phyloP scores from a whole-genome alignment of 1,284 basidiomycete species.

The Schizophyllum commune region DNA sequence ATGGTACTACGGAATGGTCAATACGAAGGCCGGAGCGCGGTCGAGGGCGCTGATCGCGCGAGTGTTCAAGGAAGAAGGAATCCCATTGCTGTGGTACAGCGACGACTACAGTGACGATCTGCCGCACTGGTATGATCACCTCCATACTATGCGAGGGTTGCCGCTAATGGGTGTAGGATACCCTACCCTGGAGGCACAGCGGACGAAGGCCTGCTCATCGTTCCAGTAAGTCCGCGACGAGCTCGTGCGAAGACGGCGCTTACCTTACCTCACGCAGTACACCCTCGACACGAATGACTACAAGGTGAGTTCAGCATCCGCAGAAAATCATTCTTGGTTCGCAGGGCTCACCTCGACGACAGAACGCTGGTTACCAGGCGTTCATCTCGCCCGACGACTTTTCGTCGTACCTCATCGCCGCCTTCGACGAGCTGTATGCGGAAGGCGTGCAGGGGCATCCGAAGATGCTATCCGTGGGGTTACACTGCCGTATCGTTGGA shows the following conservation, averaged over 20 bases:
- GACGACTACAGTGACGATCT: constrained; percentile 9
- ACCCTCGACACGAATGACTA: not conserved
- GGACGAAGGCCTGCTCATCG: constrained; percentile 8
- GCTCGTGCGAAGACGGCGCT: not conserved
- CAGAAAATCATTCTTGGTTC: not conserved
- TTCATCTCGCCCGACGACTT: constrained; percentile 8
- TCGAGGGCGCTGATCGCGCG: constrained; percentile 6
- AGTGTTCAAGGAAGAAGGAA: constrained; percentile 5
- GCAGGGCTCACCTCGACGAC: not conserved
- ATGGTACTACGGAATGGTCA: constrained; percentile 8
- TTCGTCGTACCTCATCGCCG: constrained; percentile 7
- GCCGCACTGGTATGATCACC: not conserved
- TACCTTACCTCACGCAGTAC: not conserved
- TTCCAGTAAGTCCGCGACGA: not conserved
- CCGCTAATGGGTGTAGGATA: constrained; percentile 2
- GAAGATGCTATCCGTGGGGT: constrained; percentile 10
- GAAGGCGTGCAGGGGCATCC: constrained; percentile 8
- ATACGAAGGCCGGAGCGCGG: constrained; percentile 1
- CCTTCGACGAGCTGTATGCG: constrained; percentile 10
- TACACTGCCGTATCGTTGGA: constrained; percentile 9
- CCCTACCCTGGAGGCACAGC: constrained; percentile 7
- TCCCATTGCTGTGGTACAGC: constrained; percentile 6
- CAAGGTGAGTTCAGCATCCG: not conserved
- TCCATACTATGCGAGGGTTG: not conserved
- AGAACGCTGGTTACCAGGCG: constrained; percentile 8